These are phyloP conservation scores for Scheffersomyces lignicola DNA, from an alignment of 1,139 yeast genomes.

Conservation along the genomic window DNA sequence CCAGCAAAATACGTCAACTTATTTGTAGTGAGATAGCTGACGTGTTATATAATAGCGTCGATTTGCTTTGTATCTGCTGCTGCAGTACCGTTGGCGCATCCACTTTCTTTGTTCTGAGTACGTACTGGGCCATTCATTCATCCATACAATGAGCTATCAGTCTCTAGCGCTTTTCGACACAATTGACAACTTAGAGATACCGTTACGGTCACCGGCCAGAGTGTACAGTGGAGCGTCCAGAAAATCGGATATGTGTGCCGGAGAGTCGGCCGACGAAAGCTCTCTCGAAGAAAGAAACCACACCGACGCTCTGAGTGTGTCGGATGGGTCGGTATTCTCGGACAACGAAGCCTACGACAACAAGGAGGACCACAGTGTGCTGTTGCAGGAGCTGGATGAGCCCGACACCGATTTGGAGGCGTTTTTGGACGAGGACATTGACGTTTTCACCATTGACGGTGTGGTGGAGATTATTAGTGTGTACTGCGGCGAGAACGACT, in stretches of 20 bases:
- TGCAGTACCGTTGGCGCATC: too few relatives aligned
- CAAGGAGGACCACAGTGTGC: neutral
- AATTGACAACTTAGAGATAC: neutral
- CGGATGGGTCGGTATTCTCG: neutral
- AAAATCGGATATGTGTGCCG: neutral
- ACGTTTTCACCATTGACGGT: conserved; percentile 22
- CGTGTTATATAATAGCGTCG: too few relatives aligned
- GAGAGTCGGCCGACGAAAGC: conserved; percentile 1
- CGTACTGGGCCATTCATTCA: neutral
- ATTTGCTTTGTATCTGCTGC: too few relatives aligned
- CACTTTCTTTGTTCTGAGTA: too few relatives aligned
- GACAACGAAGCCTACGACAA: neutral
- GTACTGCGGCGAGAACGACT: conserved; percentile 12
- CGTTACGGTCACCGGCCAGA: neutral
- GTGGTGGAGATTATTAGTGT: conserved; percentile 22
- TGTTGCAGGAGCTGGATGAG: neutral
- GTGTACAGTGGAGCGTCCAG: neutral
- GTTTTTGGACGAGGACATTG: conserved; percentile 19
- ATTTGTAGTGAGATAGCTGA: too few relatives aligned
- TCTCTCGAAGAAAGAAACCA: neutral
- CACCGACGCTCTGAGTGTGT: conserved; percentile 1
- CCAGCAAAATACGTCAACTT: too few relatives aligned
- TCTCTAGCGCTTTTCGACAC: neutral
- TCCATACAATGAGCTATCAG: neutral
- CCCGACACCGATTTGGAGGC: conserved; percentile 14